Evolutionary conservation across 73 alveolate genomes (phyloP).

Genomic region (Halteria grandinella): DNA sequence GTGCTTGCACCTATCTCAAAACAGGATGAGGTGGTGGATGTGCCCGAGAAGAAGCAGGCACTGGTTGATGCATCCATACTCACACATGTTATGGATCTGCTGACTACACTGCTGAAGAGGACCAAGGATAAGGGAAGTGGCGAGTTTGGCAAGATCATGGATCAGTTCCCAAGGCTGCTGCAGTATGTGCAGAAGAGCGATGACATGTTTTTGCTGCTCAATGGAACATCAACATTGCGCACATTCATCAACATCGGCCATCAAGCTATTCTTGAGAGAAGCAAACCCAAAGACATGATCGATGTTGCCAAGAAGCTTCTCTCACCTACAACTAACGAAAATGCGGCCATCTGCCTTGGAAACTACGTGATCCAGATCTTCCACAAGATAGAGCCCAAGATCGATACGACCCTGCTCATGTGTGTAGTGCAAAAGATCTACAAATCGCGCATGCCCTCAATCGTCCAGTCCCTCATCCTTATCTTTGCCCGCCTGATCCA

Average conservation of each 20-base stretch:
- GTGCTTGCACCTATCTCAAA: constrained; percentile 6
- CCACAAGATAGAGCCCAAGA: constrained; percentile 78
- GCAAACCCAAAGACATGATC: constrained; percentile 65
- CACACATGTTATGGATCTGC: constrained; percentile 62
- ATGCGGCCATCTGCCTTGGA: constrained; percentile 85
- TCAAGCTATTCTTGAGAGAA: constrained; percentile 62
- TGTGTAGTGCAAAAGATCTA: constrained; percentile 85
- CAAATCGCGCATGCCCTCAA: constrained; percentile 96
- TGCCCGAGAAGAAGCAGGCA: no score
- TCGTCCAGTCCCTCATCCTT: constrained; percentile 91
- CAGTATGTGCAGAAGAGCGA: constrained; percentile 62
- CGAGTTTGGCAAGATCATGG: constrained; percentile 38
- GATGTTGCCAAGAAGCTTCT: constrained; percentile 80
- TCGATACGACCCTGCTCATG: constrained; percentile 84
- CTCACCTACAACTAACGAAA: constrained; percentile 78
- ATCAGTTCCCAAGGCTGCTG: constrained; percentile 54
- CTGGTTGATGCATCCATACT: constrained; percentile 53
- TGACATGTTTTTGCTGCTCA: constrained; percentile 62
- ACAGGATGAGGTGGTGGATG: no score
- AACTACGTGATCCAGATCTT: constrained; percentile 83
- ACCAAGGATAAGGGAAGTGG: constrained; percentile 40
- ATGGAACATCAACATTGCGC: constrained; percentile 78
- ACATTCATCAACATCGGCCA: constrained; percentile 79
- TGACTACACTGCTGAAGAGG: constrained; percentile 58
- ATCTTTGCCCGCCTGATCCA: constrained; percentile 95